Evolutionary conservation across 83 land plant genomes (phyloP).

Genomic region (Picea abies): DNA sequence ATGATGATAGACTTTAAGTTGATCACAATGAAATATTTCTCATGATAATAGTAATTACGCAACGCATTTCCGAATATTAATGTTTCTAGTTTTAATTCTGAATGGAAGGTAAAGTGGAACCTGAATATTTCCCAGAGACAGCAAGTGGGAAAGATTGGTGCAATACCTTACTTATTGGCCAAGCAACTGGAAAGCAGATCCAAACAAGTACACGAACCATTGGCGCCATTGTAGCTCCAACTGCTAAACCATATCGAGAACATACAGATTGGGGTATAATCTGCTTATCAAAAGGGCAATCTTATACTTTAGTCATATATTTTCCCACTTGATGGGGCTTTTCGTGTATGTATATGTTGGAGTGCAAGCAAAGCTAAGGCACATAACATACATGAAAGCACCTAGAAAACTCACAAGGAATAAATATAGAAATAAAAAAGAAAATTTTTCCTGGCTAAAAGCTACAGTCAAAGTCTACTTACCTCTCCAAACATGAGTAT

Average conservation of each 20-base stretch:
- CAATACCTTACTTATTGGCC: constrained; percentile 55
- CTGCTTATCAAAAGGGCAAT: constrained; percentile 15
- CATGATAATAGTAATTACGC: not conserved
- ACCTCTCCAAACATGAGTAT: constrained; percentile 56
- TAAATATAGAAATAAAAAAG: not conserved
- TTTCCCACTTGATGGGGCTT: no score
- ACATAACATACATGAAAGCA: no score
- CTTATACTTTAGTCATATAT: no score
- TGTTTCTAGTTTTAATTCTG: not conserved
- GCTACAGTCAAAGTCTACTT: not conserved
- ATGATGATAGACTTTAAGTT: not conserved
- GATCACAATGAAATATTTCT: not conserved
- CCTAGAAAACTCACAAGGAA: no score
- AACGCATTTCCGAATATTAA: not conserved
- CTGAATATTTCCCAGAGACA: not conserved
- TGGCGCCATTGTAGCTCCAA: constrained; percentile 57
- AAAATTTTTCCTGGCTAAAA: no score
- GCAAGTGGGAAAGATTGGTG: not conserved
- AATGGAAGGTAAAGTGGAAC: not conserved
- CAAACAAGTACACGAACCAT: constrained; percentile 40
- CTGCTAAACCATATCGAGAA: constrained; percentile 50
- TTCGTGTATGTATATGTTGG: no score
- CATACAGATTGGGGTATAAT: constrained; percentile 55
- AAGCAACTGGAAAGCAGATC: constrained; percentile 41
- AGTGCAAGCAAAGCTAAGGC: no score